phyloP scores from a whole-genome alignment of 2,329 filamentous ascomycete genomes.

The Fusarium verrucosum region DNA sequence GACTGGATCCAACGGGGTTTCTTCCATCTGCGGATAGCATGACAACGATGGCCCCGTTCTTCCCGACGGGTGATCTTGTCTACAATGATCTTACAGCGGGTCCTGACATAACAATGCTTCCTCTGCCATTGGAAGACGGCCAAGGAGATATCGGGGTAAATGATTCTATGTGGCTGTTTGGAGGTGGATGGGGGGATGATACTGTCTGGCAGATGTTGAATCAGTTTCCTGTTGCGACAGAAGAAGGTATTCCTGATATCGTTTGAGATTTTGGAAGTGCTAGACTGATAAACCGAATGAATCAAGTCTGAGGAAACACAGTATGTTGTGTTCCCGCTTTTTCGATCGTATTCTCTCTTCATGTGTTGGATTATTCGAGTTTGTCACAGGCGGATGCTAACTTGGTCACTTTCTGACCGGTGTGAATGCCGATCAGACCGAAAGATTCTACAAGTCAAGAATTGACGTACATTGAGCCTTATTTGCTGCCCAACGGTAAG shows the following conservation, averaged over 20 bases:
- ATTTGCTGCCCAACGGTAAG: background rate
- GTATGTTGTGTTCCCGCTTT: background rate
- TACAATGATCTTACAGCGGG: conserved; percentile 65
- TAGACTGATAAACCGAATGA: background rate
- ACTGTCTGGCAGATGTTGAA: conserved; percentile 67
- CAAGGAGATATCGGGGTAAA: conserved; percentile 15
- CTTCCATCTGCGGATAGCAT: conserved; percentile 60
- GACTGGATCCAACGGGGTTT: conserved; percentile 49
- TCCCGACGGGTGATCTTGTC: conserved; percentile 65
- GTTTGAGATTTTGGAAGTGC: background rate
- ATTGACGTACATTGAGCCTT: background rate
- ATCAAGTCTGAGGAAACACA: background rate
- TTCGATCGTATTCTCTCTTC: background rate
- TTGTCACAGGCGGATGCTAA: background rate
- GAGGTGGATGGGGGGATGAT: conserved; percentile 63
- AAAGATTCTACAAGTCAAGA: background rate
- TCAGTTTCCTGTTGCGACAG: conserved; percentile 52
- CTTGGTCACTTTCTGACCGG: background rate
- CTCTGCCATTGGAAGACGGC: conserved; percentile 19
- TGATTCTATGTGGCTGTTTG: conserved; percentile 59
- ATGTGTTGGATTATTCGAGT: background rate
- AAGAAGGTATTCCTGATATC: conserved; percentile 11
- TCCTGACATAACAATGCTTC: conserved; percentile 42
- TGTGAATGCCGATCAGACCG: background rate
- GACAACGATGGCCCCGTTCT: conserved; percentile 62